Conservation (phyloP, 163 green algal genomes). For the Scenedesmus sp. region DNA sequence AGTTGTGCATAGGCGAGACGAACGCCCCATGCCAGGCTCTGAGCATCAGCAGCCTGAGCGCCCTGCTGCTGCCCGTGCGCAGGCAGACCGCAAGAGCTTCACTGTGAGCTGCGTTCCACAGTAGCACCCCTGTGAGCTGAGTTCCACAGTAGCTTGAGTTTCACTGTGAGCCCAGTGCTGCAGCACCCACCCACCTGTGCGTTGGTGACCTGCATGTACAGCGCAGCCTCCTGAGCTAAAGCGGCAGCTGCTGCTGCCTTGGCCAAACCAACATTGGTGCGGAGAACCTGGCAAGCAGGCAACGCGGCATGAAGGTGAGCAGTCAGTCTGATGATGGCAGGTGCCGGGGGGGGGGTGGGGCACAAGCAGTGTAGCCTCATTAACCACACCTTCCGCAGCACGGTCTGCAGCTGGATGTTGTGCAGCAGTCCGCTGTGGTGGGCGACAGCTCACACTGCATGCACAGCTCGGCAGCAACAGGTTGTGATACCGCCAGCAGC, state of each 20-base stretch:
- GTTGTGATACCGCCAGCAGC: neutral
- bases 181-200: neutral
- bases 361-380: too few species aligned
- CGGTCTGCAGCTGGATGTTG: too few species aligned
- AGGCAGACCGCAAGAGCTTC: neutral
- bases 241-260: conserved; percentile 22
- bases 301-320: too few species aligned
- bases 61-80: neutral
- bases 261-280: neutral
- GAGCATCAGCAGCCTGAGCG: neutral
- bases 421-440: too few species aligned
- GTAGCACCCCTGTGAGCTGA: neutral
- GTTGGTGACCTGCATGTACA: conserved; percentile 31
- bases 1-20: too few species aligned
- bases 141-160: neutral
- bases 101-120: neutral
- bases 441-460: too few species aligned
- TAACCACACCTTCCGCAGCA: too few species aligned
- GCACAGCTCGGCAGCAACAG: neutral
- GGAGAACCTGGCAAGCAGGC: conserved; percentile 11
- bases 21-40: too few species aligned
- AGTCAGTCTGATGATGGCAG: too few species aligned
- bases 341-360: too few species aligned
- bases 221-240: conserved; percentile 18
- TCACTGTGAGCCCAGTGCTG: neutral